Percentiles rank a stretch among this genome's conserved stretches.
These are phyloP conservation scores for Elaeagnus macrophylla DNA, from an alignment of 306 rosid genomes.

Conservation along the genomic window DNA sequence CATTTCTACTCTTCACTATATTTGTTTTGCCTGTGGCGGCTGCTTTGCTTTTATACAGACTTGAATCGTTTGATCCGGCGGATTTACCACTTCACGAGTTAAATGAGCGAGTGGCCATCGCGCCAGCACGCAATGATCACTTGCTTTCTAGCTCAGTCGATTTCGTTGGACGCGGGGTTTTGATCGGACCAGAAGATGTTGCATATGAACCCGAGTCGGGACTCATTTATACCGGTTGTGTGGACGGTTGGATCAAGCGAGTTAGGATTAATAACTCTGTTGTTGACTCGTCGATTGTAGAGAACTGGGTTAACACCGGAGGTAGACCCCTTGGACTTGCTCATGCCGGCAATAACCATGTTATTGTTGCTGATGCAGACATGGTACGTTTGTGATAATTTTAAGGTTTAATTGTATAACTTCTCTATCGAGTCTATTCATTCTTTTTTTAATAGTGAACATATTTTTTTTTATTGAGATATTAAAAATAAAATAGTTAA, in stretches of 20 bases:
- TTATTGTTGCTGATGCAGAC: slow-evolving; percentile 39
- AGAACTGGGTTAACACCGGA: slow-evolving; percentile 59
- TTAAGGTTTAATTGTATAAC: too few species aligned
- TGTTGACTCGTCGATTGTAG: slow-evolving; percentile 31
- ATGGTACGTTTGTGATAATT: slow-evolving; percentile 24
- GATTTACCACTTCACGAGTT: slow-evolving; percentile 28
- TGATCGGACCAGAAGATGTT: slow-evolving; percentile 58
- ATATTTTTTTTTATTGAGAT: too few species aligned
- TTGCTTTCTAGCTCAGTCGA: slow-evolving; percentile 31
- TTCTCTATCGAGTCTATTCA: too few species aligned
- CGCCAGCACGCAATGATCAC: slow-evolving; percentile 18
- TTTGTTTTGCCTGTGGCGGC: slow-evolving; percentile 13
- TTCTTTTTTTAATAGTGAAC: too few species aligned
- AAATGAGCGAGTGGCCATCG: slow-evolving; percentile 9
- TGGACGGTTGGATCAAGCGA: slow-evolving; percentile 82
- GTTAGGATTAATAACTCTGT: slow-evolving; percentile 40
- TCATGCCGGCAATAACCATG: slow-evolving; percentile 13
- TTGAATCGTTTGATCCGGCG: slow-evolving; percentile 50
- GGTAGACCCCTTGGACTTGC: slow-evolving; percentile 81
- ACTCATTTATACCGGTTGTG: slow-evolving; percentile 58
- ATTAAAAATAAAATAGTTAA: too few species aligned
- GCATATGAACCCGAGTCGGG: slow-evolving; percentile 35
- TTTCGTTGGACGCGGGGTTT: slow-evolving; percentile 25
- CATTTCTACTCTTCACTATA: too few species aligned
- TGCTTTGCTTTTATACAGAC: slow-evolving; percentile 27